phyloP scores from a whole-genome alignment of 139 green algal species.

The Yamagishiella unicocca region DNA sequence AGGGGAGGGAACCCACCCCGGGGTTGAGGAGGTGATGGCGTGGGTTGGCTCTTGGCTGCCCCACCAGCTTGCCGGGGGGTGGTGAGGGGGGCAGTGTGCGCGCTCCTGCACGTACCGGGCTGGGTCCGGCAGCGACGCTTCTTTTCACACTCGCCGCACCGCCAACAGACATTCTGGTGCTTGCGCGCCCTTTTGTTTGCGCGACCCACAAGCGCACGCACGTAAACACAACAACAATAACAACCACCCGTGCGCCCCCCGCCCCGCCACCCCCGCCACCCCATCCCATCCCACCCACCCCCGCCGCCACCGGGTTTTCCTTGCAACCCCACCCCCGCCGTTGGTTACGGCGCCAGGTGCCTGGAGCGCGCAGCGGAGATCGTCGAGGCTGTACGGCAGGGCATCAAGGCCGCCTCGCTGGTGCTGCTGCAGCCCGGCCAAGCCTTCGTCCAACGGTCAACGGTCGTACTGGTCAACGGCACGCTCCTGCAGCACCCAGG shows the following conservation, averaged over 20 bases:
- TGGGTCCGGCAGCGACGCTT: no score
- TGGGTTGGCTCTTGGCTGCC: no score
- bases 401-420: constrained; percentile 40
- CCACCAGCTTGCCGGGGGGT: no score
- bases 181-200: no score
- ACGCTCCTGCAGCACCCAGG: constrained; percentile 46
- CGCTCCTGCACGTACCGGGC: no score
- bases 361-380: constrained; percentile 48
- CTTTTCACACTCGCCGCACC: no score
- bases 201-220: background rate
- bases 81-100: no score
- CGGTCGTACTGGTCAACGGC: constrained; percentile 56
- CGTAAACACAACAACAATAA: background rate
- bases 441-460: constrained; percentile 41
- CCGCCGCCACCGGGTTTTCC: background rate
- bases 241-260: background rate
- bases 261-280: background rate
- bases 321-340: background rate
- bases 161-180: no score
- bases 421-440: constrained; percentile 45
- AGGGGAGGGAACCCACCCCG: no score
- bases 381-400: constrained; percentile 46
- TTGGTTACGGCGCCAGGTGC: constrained; percentile 25
- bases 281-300: background rate
- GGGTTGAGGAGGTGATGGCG: no score